These are phyloP conservation scores for Hypoxylon fuscum DNA, from an alignment of 495 filamentous ascomycete species.

Conservation along the genomic window DNA sequence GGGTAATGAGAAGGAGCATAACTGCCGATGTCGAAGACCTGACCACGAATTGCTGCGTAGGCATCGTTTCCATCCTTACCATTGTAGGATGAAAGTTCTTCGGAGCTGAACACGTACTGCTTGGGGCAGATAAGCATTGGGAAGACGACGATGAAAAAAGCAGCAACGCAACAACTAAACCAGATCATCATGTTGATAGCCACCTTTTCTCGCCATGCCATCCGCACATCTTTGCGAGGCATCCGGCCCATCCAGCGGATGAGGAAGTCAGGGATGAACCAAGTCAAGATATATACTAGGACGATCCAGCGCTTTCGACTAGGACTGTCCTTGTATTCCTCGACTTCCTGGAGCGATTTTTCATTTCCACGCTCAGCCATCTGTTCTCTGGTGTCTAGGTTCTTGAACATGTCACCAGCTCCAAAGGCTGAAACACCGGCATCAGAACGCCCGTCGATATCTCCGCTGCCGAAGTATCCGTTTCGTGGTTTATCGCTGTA, in stretches of 20 bases:
- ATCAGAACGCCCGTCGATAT: slow-evolving; percentile 87
- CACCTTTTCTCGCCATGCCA: slow-evolving; percentile 96
- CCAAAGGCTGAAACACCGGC: slow-evolving; percentile 88
- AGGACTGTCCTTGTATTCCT: slow-evolving; percentile 78
- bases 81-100: slow-evolving; percentile 76
- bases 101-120: slow-evolving; percentile 84
- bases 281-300: slow-evolving; percentile 87
- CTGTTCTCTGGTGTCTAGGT: slow-evolving; percentile 90
- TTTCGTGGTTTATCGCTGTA: slow-evolving; percentile 79
- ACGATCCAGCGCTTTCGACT: slow-evolving; percentile 92
- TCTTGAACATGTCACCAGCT: slow-evolving; percentile 96
- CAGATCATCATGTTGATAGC: slow-evolving; percentile 99
- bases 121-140: slow-evolving; percentile 89
- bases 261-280: slow-evolving; percentile 83
- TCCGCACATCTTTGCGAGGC: slow-evolving; percentile 90
- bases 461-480: slow-evolving; percentile 83
- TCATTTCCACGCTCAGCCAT: slow-evolving; percentile 97
- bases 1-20: slow-evolving; percentile 87
- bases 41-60: slow-evolving; percentile 84
- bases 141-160: slow-evolving; percentile 91
- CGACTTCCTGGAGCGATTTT: slow-evolving; percentile 88
- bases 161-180: slow-evolving; percentile 78
- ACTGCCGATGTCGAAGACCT: slow-evolving; percentile 82
- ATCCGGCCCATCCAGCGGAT: slow-evolving; percentile 84
- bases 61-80: slow-evolving; percentile 71